Percentiles rank a stretch among this genome's conserved stretches.
phyloP scores from a whole-genome alignment of 2,329 filamentous ascomycete species.

The Colletotrichum noveboracense region DNA sequence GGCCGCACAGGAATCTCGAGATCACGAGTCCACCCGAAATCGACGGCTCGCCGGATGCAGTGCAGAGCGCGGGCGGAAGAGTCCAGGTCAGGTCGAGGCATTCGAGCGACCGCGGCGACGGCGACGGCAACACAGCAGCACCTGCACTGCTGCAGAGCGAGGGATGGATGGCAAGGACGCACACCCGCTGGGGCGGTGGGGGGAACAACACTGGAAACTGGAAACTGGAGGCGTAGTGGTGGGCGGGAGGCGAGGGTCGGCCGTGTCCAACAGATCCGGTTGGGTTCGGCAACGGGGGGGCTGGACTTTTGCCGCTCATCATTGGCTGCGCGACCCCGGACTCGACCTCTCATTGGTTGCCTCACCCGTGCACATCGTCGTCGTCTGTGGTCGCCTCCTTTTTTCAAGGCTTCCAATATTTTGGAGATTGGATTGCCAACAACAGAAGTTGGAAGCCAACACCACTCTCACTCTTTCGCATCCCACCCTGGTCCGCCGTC shows the following conservation, averaged over 20 bases:
- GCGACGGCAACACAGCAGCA: neutral
- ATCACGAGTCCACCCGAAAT: slow-evolving; percentile 8
- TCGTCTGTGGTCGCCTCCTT: slow-evolving; percentile 20
- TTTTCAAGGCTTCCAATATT: slow-evolving; percentile 15
- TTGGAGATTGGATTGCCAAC: slow-evolving; percentile 3
- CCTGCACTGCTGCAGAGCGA: neutral
- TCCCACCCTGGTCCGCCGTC: neutral
- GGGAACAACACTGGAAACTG: neutral
- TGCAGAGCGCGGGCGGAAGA: neutral
- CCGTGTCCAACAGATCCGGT: slow-evolving; percentile 8
- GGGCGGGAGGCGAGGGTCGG: neutral
- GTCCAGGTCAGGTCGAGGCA: slow-evolving; percentile 1
- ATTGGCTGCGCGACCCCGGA: neutral
- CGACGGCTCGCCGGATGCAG: neutral
- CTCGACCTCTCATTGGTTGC: slow-evolving; percentile 9
- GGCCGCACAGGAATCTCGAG: neutral
- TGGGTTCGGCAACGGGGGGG: slow-evolving; percentile 14
- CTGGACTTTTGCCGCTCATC: neutral
- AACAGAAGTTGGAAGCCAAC: neutral
- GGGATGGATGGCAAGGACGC: neutral
- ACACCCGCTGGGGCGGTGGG: neutral
- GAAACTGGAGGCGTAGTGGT: neutral
- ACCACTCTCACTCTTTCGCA: neutral
- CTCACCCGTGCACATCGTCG: slow-evolving; percentile 15
- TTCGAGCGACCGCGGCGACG: neutral